Conservation (phyloP, 1,284 basidiomycete species). For the Cystobasidium slooffiae region DNA sequence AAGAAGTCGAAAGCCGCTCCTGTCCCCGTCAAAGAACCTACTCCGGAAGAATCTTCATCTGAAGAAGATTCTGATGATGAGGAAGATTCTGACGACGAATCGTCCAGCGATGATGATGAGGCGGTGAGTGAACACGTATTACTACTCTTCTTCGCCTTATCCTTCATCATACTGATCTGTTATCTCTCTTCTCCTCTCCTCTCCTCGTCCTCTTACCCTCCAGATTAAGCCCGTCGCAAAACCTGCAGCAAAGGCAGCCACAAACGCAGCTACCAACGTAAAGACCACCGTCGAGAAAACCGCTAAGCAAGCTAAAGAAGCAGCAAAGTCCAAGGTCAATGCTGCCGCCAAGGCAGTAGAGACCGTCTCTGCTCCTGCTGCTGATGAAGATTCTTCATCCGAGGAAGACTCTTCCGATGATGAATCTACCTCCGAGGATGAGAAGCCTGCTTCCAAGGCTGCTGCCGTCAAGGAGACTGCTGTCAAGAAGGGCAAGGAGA, state of each 20-base stretch:
- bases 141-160: background rate
- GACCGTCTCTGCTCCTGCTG: slow-evolving; percentile 7
- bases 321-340: slow-evolving; percentile 17
- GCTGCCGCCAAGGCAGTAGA: slow-evolving; percentile 25
- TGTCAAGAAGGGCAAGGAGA: slow-evolving; percentile 47
- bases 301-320: slow-evolving; percentile 29
- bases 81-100: slow-evolving; percentile 28
- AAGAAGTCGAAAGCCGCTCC: slow-evolving; percentile 52
- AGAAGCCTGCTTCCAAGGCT: slow-evolving; percentile 53
- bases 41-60: slow-evolving; percentile 23
- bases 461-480: slow-evolving; percentile 38
- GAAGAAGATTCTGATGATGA: slow-evolving; percentile 42
- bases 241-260: slow-evolving; percentile 38
- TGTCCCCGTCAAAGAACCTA: slow-evolving; percentile 39
- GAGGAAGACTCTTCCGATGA: slow-evolving; percentile 54
- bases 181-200: background rate
- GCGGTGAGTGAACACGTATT: slow-evolving; percentile 34
- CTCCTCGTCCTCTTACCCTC: background rate
- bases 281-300: slow-evolving; percentile 37
- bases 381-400: slow-evolving; percentile 42
- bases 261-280: slow-evolving; percentile 38
- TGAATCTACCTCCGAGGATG: slow-evolving; percentile 49
- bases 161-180: background rate
- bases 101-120: slow-evolving; percentile 45
- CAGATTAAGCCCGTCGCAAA: slow-evolving; percentile 44